phyloP scores from a whole-genome alignment of 345 rosid genomes.

The Capsella bursapastoris region DNA sequence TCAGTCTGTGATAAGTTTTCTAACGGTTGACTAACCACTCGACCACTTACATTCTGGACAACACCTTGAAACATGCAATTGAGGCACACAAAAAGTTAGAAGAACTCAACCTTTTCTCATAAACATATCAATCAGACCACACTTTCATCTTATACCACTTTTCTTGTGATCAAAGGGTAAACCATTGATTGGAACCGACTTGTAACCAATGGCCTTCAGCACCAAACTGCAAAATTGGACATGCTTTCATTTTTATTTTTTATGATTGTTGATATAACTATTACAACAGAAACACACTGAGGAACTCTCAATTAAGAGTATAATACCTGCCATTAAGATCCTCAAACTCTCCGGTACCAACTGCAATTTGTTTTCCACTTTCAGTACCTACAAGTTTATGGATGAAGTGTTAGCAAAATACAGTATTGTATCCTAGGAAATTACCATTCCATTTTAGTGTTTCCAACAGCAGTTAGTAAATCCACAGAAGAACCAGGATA shows the following conservation, averaged over 20 bases:
- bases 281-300: neutral
- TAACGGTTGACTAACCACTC: slow-evolving; percentile 59
- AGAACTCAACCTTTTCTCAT: neutral
- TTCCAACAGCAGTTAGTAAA: slow-evolving; percentile 3
- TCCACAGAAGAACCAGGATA: slow-evolving; percentile 15
- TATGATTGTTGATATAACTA: neutral
- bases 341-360: slow-evolving; percentile 81
- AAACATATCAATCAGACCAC: neutral
- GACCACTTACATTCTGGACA: slow-evolving; percentile 72
- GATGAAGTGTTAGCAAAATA: slow-evolving; percentile 1
- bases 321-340: slow-evolving; percentile 76
- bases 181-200: slow-evolving; percentile 72
- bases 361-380: slow-evolving; percentile 76
- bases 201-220: slow-evolving; percentile 94
- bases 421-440: neutral
- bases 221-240: slow-evolving; percentile 61
- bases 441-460: neutral
- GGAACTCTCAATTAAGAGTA: neutral
- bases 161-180: slow-evolving; percentile 78
- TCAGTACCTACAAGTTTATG: slow-evolving; percentile 59
- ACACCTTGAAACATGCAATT: slow-evolving; percentile 56
- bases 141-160: slow-evolving; percentile 49
- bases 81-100: neutral
- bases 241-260: neutral
- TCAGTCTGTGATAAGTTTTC: slow-evolving; percentile 52